Conservation (phyloP, 176 grass and related monocot genomes). For the Elymus sibiricus region DNA sequence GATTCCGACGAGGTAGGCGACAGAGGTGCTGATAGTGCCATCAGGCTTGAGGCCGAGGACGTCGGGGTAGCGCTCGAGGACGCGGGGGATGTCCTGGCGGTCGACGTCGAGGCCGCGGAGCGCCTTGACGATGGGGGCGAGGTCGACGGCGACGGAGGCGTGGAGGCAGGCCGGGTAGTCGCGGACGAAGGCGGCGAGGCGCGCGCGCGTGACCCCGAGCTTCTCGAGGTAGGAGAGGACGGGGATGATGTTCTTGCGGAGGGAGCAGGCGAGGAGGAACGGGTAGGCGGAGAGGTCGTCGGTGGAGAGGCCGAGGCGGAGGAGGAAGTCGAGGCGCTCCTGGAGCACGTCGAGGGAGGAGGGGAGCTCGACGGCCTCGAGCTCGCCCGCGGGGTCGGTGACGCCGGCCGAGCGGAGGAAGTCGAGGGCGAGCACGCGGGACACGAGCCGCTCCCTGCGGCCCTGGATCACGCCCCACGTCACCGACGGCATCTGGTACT, state of each 20-base stretch:
- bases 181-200: conserved; percentile 71
- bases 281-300: conserved; percentile 90
- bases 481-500: conserved; percentile 93
- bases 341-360: conserved; percentile 91
- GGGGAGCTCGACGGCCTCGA: conserved; percentile 76
- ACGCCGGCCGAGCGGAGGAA: conserved; percentile 86
- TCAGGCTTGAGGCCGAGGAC: conserved; percentile 89
- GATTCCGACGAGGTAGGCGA: conserved; percentile 81
- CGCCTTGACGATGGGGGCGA: conserved; percentile 65
- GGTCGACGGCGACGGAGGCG: conserved; percentile 88
- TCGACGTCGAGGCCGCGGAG: conserved; percentile 93
- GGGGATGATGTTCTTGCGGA: conserved; percentile 87
- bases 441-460: conserved; percentile 86
- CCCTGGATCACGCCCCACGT: conserved; percentile 95
- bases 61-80: conserved; percentile 75
- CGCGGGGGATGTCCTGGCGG: conserved; percentile 77
- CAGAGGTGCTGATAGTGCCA: conserved; percentile 93
- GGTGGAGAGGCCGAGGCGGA: conserved; percentile 82
- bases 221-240: conserved; percentile 96
- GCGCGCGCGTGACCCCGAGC: conserved; percentile 69
- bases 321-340: conserved; percentile 95
- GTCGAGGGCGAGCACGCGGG: conserved; percentile 88
- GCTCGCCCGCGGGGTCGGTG: conserved; percentile 69
- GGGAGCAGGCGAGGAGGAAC: conserved; percentile 77
- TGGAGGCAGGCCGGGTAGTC: conserved; percentile 83